Base-by-base conservation (phyloP, 2,329 filamentous ascomycete genomes). In the Rutstroemia sydowiana region DNA sequence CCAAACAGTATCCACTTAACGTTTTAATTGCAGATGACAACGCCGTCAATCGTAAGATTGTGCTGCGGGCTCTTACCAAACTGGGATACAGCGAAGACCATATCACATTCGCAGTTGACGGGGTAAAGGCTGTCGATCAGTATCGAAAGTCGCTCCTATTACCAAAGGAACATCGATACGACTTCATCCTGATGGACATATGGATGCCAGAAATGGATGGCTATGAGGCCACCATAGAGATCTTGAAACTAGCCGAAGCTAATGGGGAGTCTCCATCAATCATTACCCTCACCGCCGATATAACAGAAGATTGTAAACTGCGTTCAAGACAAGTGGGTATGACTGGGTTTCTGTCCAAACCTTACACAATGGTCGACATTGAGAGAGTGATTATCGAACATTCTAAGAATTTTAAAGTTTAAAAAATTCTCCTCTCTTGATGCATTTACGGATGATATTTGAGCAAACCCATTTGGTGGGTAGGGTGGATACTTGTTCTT, bases 141-240 rank as follows among this genome's bases (percentile, higher is more conserved):
- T 84, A 84, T 72, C 66, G 70, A 48, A 71, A 72, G 20, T 69
- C 73, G 6, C 61, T 75, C 3, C 48, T 49, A 2, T 59, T 59
- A 20, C 63, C 56, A 16, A 57, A 57, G 2, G 57, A 26, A 47
- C 63, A 51, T 47, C 66, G 68, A 2, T 78, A 87, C 52, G 78
- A 86, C 60, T 75, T 85, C 2, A 74, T 88, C 21, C 69, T 87
- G 40, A 88, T 88, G 84, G 84, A 88, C 66, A 74, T 88, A 9
- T 88, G 84, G 84, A 88, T 88, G 64, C 84, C 84, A 1, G 73
- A 81, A 57, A 82, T 87, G 73, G 84, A 87, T 61, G 84, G 84
- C 1, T 87, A 85, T 57, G 78, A 87, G 62, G 84, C 84, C 2
- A 79, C 84, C 0, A 74, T 78, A 59, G 70, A 73, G 43, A 88